These are phyloP conservation scores for Lobosporangium transversale DNA, from an alignment of 192 early-diverging fungal species.

Conservation along the genomic window DNA sequence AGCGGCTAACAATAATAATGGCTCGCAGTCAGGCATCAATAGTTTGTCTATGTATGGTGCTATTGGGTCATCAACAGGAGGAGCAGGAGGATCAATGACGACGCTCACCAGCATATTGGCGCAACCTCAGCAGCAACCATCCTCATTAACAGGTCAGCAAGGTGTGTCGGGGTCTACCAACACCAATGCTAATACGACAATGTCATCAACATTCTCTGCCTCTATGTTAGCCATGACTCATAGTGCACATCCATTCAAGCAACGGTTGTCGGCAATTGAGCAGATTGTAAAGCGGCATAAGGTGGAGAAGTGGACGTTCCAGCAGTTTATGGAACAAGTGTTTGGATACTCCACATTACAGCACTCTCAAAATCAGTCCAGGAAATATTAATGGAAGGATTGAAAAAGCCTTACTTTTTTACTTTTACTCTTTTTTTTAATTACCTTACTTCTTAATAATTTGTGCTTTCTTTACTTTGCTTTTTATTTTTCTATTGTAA, in stretches of 20 bases:
- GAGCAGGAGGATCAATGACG: neutral
- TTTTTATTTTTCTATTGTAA: too few species aligned
- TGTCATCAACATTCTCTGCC: conserved; percentile 18
- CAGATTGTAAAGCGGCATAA: conserved; percentile 42
- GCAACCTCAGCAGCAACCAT: neutral
- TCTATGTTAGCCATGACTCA: conserved; percentile 8
- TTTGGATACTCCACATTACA: conserved; percentile 40
- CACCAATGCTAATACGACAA: neutral
- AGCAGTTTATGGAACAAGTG: conserved; percentile 50
- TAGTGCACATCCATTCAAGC: conserved; percentile 39
- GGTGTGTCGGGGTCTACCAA: neutral
- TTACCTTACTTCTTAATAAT: too few species aligned
- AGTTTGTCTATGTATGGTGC: neutral
- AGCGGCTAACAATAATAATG: neutral
- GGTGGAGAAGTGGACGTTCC: conserved; percentile 48
- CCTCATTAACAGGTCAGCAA: neutral
- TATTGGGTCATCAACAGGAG: neutral
- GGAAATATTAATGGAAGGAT: conserved; percentile 4
- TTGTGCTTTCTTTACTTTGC: too few species aligned
- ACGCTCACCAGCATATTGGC: neutral
- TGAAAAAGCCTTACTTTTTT: too few species aligned
- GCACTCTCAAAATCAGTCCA: conserved; percentile 2
- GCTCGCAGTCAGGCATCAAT: too few species aligned
- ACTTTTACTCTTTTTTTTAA: too few species aligned
- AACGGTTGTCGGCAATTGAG: conserved; percentile 30